Base-by-base conservation (phyloP, 75 land plant genomes). In the Sequoiadendron giganteum region DNA sequence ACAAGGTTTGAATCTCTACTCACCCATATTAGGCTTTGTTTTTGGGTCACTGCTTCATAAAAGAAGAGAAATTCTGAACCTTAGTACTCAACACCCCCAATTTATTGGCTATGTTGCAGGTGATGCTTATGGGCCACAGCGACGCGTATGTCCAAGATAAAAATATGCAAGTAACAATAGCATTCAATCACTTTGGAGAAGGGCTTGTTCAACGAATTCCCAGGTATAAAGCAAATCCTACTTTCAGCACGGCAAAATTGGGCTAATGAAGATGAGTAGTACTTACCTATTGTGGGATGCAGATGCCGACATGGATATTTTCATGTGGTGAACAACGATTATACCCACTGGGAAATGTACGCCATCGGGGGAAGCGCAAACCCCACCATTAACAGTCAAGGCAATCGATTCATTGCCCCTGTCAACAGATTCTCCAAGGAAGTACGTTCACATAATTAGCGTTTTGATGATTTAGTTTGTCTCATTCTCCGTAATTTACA, bases 121-220 rank as follows among this genome's bases (percentile, higher is more conserved):
- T 90, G 83, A 93, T 93, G 91, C 88, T 95, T 47, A 83, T 95
- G 38, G 96, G 96, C 9, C 91, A 90, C 28, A 91, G 90, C 45
- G 93, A 94, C 55, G 72, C 75, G 4, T 88, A 65, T 36, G n/a
- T 87, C 1, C 16, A 8, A 3, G 96, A 95, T 78, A 42, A n/a
- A 10, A 70, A 45, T 40, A 92, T 95, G 96, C 92, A 91, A 73
- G 82, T 93, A 55, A 95, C 95, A 10, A 76, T 95, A 10, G 92
- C 93, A 3, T 95, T 90, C 91, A 94, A 92, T 87, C 90, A 90
- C 52, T 94, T 93, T 42, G 95, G 95, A 0, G 85, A 88, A 10
- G 90, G 93, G 25, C 88, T 91, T n/a, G 88, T 91, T 28, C 94
- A 95, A 81, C 93, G 96, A 14, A 90, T 95, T 92, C 96, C 96